Base-by-base conservation (phyloP, 164 flowering plant genomes). In the Pachysandra terminalis region DNA sequence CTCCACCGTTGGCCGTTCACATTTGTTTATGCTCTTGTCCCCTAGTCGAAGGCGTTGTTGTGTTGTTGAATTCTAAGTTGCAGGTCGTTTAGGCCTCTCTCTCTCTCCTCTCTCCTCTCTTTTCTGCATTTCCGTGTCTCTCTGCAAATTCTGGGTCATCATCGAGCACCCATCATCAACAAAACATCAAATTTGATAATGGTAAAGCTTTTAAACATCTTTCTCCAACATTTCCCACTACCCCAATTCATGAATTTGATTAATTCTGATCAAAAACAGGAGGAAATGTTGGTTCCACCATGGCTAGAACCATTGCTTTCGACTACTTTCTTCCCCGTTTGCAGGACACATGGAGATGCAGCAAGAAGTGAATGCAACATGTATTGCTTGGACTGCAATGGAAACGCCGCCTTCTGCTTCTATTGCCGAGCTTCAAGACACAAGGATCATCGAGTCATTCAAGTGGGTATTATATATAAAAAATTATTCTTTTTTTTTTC, bases 281-380 rank as follows among this genome's bases (percentile, higher is more conserved):
- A 69, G 17, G 32, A 76, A 79, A 81, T 82, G 87, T 59, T 68
- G 83, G 86, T 81, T n/a, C 98, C 98, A 9, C 82, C 85, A 26
- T 94, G 98, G 97, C 81, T 94, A 2, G 96, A 94, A 68, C 82
- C 82, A 37, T 64, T 94, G 72, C 78, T 94, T 4, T 79, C 77
- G 12, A 85, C 92, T 0, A 22, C 79, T 0, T 94, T 91, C 74
- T 94, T 94, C 86, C 57, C 77, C 35, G 72, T 75, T 19, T 94
- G 98, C 80, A 79, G 83, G 16, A 80, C 77, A 5, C 98, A 94
- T 73, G 82, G 86, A 7, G 93, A 83, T 63, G 82, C 91, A 4
- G 84, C 96, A 0, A 67, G 91, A 67, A 89, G 89, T 24, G 98
- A 94, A 70, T 86, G 97, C 74, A 94, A 94, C 65, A 86, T 94